A percentile compares a stretch with the other conserved stretches of the same genome.
Conservation (phyloP, 176 grass and related monocot genomes). For the Puya raimondii region DNA sequence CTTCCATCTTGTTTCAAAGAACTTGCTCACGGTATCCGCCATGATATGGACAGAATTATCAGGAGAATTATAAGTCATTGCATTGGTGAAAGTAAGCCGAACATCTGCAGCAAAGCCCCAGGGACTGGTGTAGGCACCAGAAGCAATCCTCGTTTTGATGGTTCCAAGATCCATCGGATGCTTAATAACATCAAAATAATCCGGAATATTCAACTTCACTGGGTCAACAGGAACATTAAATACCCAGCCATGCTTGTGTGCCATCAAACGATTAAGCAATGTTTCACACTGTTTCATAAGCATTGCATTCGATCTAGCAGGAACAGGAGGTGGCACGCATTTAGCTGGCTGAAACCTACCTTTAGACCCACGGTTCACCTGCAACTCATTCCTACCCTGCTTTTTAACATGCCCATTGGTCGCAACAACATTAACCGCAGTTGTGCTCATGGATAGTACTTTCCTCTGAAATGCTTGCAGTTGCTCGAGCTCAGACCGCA, state of each 20-base stretch:
- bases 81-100: conserved; percentile 81
- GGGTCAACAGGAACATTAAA: conserved; percentile 75
- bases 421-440: conserved; percentile 25
- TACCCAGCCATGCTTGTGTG: conserved; percentile 61
- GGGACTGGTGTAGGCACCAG: conserved; percentile 49
- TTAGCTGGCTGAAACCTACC: conserved; percentile 46
- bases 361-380: conserved; percentile 36
- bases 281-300: conserved; percentile 65
- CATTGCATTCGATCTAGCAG: conserved; percentile 10
- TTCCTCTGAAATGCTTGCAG: conserved; percentile 51
- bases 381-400: conserved; percentile 11
- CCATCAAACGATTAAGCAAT: conserved; percentile 86
- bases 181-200: conserved; percentile 83
- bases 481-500: conserved; percentile 45
- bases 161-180: conserved; percentile 88
- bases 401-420: conserved; percentile 32
- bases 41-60: conserved; percentile 73
- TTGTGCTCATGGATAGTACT: not conserved
- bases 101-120: conserved; percentile 80
- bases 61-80: conserved; percentile 72
- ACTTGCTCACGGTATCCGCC: conserved; percentile 64
- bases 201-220: conserved; percentile 75
- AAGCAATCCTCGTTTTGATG: conserved; percentile 42
- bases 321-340: conserved; percentile 7
- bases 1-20: conserved; percentile 81